A percentile compares a stretch with the other conserved stretches of the same genome.
Conservation (phyloP, 352 stramenopile species). For the Pythium guiyangense region DNA sequence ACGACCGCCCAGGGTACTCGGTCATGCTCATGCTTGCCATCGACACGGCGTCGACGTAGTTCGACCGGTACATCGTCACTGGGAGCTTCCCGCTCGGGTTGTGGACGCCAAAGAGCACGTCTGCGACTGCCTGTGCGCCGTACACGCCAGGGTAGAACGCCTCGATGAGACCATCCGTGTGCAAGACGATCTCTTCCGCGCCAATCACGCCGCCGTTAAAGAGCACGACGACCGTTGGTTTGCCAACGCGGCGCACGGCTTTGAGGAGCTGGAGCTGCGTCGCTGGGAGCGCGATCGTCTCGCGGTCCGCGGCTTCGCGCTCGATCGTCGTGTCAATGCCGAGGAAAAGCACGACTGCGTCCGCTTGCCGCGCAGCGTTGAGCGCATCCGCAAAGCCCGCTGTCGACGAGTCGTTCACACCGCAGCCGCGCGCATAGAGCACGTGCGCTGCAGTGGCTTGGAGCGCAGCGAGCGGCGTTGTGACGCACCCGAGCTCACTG, state of each 20-base stretch:
- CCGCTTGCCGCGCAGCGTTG: conserved; percentile 27
- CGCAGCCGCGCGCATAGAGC: conserved; percentile 36
- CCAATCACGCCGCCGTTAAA: conserved; percentile 86
- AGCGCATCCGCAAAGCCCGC: conserved; percentile 45
- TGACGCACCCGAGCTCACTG: conserved; percentile 52
- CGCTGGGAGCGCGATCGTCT: conserved; percentile 62
- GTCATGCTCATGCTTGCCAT: conserved; percentile 92
- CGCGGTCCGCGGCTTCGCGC: conserved; percentile 63
- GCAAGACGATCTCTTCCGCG: conserved; percentile 60
- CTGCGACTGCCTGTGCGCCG: conserved; percentile 70
- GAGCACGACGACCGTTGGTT: conserved; percentile 80
- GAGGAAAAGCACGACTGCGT: conserved; percentile 73
- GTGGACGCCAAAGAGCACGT: conserved; percentile 81
- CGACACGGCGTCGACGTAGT: conserved; percentile 63
- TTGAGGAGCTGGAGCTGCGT: conserved; percentile 78
- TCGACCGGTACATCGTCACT: conserved; percentile 84
- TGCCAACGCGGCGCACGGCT: conserved; percentile 45
- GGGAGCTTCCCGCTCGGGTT: conserved; percentile 82
- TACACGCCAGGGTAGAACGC: conserved; percentile 84
- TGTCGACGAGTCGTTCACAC: conserved; percentile 64
- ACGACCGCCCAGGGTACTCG: conserved; percentile 83
- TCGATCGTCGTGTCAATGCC: conserved; percentile 84
- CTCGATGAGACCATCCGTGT: conserved; percentile 64
- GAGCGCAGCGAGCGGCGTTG: conserved; percentile 72
- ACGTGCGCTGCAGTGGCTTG: conserved; percentile 27